Evolutionary conservation across 768 basidiomycete species (phyloP).

Genomic region (Rubroboletus satanas): DNA sequence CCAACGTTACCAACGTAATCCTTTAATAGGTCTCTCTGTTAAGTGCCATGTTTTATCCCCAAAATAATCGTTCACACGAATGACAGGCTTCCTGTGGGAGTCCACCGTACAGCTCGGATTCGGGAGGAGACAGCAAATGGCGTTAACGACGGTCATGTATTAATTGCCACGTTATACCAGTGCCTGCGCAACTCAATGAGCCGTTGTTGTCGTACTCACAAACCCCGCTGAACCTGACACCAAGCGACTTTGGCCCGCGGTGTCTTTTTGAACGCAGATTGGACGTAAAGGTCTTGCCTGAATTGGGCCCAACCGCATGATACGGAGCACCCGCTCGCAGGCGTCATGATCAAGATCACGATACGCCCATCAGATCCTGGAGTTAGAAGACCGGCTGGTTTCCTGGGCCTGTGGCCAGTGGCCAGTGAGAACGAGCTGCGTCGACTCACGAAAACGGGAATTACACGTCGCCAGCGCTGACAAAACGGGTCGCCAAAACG

Average conservation of each 20-base stretch:
- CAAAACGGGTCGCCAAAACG: constrained; percentile 14
- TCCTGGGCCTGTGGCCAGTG: constrained; percentile 1
- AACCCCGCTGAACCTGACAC: constrained; percentile 16
- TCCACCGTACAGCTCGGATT: constrained; percentile 8
- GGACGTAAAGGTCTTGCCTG: constrained; percentile 1
- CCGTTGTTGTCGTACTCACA: constrained; percentile 2
- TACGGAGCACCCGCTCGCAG: constrained; percentile 3
- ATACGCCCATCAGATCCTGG: constrained; percentile 18
- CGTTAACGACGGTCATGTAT: constrained; percentile 1
- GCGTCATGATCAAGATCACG: constrained; percentile 17
- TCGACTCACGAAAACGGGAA: constrained; percentile 4
- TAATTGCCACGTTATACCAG: constrained; percentile 10
- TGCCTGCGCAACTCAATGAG: constrained; percentile 6
- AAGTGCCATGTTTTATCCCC: not conserved
- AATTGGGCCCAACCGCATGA: constrained; percentile 8
- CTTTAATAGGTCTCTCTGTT: not conserved
- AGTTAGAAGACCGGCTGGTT: not conserved
- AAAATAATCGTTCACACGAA: constrained; percentile 14
- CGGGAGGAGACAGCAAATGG: constrained; percentile 5
- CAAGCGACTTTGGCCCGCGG: constrained; percentile 11
- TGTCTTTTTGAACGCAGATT: not conserved
- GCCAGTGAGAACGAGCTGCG: constrained; percentile 10
- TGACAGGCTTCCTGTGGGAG: not conserved
- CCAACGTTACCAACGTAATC: constrained; percentile 15
- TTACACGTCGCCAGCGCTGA: constrained; percentile 13